Evolutionary conservation across 225 moss, liverwort and hornwort genomes (phyloP).

Genomic region (Lunularia cruciata): DNA sequence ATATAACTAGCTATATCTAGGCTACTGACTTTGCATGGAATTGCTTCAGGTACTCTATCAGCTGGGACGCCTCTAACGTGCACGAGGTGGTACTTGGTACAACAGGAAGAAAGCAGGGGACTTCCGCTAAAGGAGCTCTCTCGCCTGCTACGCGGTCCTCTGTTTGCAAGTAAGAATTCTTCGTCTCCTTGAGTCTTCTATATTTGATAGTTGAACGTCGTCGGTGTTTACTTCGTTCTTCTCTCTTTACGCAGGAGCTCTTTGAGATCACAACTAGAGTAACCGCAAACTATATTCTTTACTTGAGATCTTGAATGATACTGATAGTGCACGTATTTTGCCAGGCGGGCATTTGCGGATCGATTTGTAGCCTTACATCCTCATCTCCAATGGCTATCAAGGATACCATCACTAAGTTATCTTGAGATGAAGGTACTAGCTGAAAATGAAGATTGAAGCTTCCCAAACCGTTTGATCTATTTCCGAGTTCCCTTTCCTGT

Average conservation of each 20-base stretch:
- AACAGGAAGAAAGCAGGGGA: conserved; percentile 88
- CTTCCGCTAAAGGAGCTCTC: conserved; percentile 82
- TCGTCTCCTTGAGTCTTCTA: not conserved
- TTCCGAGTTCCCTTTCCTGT: not conserved
- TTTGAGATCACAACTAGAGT: not conserved
- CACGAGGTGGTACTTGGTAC: conserved; percentile 93
- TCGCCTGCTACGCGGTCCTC: conserved; percentile 75
- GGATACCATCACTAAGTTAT: conserved; percentile 23
- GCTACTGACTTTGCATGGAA: not conserved
- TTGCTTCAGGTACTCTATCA: conserved; percentile 68
- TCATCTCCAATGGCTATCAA: conserved; percentile 23
- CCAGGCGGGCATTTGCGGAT: conserved; percentile 35
- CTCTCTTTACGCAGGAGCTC: not conserved
- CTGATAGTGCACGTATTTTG: not conserved
- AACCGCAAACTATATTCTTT: not conserved
- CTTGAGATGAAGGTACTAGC: conserved; percentile 33
- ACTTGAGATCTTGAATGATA: not conserved
- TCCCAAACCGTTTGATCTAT: not conserved
- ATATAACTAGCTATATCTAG: no score
- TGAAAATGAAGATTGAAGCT: not conserved
- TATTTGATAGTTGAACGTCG: not conserved
- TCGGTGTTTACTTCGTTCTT: not conserved
- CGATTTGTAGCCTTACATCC: conserved; percentile 21
- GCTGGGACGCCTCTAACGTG: conserved; percentile 70
- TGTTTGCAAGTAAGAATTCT: conserved; percentile 70